These are phyloP conservation scores for Aspergillus sclerotiicarbonarius DNA, from an alignment of 495 filamentous ascomycete species.

Conservation along the genomic window DNA sequence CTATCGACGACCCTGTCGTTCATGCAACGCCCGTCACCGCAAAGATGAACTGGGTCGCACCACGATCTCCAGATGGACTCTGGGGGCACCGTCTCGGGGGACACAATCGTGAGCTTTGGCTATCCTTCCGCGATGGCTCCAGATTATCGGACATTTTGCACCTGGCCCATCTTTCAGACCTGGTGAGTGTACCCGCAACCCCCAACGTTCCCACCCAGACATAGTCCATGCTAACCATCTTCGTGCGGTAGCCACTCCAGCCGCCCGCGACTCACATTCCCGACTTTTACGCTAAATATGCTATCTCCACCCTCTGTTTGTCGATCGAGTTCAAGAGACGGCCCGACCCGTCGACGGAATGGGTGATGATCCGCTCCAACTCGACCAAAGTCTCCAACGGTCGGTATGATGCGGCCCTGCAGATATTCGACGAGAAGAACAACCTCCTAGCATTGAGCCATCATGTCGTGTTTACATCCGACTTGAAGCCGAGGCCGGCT, in stretches of 20 bases:
- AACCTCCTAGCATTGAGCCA: slow-evolving; percentile 21
- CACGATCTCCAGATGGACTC: slow-evolving; percentile 14
- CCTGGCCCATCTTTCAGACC: slow-evolving; percentile 22
- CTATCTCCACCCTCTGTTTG: slow-evolving; percentile 24
- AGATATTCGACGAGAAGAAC: slow-evolving; percentile 18
- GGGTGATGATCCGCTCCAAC: slow-evolving; percentile 22
- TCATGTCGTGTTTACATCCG: slow-evolving; percentile 20
- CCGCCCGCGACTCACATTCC: slow-evolving; percentile 23
- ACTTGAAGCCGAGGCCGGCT: slow-evolving; percentile 3
- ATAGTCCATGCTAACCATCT: neutral
- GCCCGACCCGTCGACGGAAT: slow-evolving; percentile 20
- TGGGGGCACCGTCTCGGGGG: slow-evolving; percentile 27
- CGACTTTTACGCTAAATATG: slow-evolving; percentile 19
- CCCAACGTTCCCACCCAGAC: neutral
- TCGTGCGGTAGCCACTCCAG: slow-evolving; percentile 20
- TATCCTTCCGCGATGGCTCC: slow-evolving; percentile 23
- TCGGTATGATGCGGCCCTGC: slow-evolving; percentile 22
- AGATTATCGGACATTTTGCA: slow-evolving; percentile 18
- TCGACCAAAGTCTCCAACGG: slow-evolving; percentile 19
- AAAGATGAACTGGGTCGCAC: slow-evolving; percentile 23
- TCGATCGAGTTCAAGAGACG: slow-evolving; percentile 28
- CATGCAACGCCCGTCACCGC: slow-evolving; percentile 23
- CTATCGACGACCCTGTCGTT: slow-evolving; percentile 23
- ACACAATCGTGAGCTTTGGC: slow-evolving; percentile 23
- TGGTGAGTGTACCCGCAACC: slow-evolving; percentile 10